Conservation (phyloP, 768 basidiomycete species). For the Boletales sp. region DNA sequence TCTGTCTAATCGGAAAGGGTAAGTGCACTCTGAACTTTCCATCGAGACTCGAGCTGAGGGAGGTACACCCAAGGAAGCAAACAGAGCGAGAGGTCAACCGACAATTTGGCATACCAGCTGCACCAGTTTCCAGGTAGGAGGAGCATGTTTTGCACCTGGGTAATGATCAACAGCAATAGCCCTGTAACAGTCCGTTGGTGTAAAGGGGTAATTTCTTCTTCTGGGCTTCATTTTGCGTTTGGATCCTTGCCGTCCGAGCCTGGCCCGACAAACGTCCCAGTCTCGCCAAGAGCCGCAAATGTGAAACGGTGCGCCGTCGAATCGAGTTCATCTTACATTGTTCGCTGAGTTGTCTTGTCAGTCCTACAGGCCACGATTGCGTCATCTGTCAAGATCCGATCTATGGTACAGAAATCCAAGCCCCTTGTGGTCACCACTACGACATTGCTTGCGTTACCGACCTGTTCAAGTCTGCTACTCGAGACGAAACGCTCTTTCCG, state of each 20-base stretch:
- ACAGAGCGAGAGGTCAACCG: not conserved
- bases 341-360: conserved; percentile 32
- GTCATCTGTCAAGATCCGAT: conserved; percentile 35
- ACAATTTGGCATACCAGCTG: not conserved
- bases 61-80: conserved; percentile 1
- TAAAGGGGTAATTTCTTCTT: not conserved
- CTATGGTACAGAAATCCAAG: conserved; percentile 20
- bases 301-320: conserved; percentile 8
- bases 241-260: not conserved
- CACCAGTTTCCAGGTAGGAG: conserved; percentile 7
- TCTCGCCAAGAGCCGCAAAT: not conserved
- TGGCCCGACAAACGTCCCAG: not conserved
- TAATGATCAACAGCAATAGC: not conserved
- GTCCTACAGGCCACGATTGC: conserved; percentile 30
- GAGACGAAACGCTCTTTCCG: conserved; percentile 39
- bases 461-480: conserved; percentile 32
- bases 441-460: conserved; percentile 30
- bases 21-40: not conserved
- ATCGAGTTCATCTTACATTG: conserved; percentile 24
- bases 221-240: not conserved
- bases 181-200: not conserved
- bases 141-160: not conserved
- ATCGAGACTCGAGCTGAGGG: not conserved
- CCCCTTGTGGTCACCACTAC: conserved; percentile 35
- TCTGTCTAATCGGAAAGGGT: not conserved